phyloP scores from a whole-genome alignment of 2,329 filamentous ascomycete genomes.

The Nannizzia gypsea region DNA sequence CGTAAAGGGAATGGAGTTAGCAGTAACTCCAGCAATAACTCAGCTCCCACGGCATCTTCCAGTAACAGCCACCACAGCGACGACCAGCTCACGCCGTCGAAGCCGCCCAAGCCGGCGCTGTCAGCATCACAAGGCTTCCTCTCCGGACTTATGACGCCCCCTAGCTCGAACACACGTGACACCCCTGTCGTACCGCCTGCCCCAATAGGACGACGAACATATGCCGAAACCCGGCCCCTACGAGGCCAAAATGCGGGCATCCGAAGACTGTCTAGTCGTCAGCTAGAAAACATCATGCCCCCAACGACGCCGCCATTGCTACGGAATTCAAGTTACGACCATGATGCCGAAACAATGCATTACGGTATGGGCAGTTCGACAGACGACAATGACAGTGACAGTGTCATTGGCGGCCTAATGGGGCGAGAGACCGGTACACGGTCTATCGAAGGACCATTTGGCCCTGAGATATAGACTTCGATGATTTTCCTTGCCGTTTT shows the following conservation, averaged over 20 bases:
- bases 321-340: conserved; percentile 46
- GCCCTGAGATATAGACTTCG: conserved; percentile 12
- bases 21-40: conserved; percentile 11
- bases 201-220: conserved; percentile 12
- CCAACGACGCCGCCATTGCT: conserved; percentile 45
- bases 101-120: conserved; percentile 34
- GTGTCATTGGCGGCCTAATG: conserved; percentile 24
- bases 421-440: not conserved
- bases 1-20: conserved; percentile 53
- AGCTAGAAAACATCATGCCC: conserved; percentile 20
- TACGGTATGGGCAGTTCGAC: conserved; percentile 38
- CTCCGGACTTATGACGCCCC: conserved; percentile 80
- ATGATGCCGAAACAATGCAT: conserved; percentile 43
- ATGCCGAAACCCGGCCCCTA: conserved; percentile 26
- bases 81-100: conserved; percentile 45
- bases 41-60: conserved; percentile 38
- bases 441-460: conserved; percentile 12
- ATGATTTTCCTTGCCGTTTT: not conserved
- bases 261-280: conserved; percentile 22
- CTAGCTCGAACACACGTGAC: conserved; percentile 55
- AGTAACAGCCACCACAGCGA: conserved; percentile 1
- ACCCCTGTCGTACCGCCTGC: conserved; percentile 19
- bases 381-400: conserved; percentile 40
- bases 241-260: conserved; percentile 20
- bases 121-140: conserved; percentile 50